phyloP scores from a whole-genome alignment of 345 rosid species.

The Noccaea bulbosa region DNA sequence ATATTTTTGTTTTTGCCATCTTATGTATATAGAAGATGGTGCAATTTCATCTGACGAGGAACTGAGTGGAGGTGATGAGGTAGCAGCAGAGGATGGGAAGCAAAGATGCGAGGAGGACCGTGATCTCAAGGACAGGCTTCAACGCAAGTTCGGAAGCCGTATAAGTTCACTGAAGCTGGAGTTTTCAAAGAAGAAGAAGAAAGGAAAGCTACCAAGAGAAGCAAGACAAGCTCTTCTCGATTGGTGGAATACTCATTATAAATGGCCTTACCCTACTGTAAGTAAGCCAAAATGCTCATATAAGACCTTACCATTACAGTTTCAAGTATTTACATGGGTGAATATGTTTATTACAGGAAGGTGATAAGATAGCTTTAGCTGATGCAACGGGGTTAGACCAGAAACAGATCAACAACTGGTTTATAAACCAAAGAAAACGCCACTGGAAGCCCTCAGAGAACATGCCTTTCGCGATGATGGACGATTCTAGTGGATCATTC shows the following conservation, averaged over 20 bases:
- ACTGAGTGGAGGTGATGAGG: constrained; percentile 64
- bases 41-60: constrained; percentile 76
- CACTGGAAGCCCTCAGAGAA: constrained; percentile 92
- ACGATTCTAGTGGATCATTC: constrained; percentile 66
- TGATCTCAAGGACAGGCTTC: constrained; percentile 63
- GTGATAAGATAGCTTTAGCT: constrained; percentile 75
- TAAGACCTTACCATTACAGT: background rate
- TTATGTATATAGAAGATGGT: constrained; percentile 53
- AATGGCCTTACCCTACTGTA: constrained; percentile 96
- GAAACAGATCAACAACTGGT: constrained; percentile 90
- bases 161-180: constrained; percentile 74
- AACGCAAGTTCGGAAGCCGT: constrained; percentile 73
- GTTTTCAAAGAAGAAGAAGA: constrained; percentile 89
- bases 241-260: constrained; percentile 85
- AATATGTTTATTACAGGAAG: constrained; percentile 51
- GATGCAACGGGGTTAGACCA: constrained; percentile 86
- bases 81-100: constrained; percentile 51
- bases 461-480: constrained; percentile 70
- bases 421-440: constrained; percentile 85
- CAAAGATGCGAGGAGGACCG: constrained; percentile 62
- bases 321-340: background rate
- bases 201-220: constrained; percentile 84
- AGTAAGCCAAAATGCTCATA: constrained; percentile 43
- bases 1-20: background rate
- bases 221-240: constrained; percentile 76